phyloP scores from a whole-genome alignment of 2,329 filamentous ascomycete genomes.

The Incumbomyces delicatus region DNA sequence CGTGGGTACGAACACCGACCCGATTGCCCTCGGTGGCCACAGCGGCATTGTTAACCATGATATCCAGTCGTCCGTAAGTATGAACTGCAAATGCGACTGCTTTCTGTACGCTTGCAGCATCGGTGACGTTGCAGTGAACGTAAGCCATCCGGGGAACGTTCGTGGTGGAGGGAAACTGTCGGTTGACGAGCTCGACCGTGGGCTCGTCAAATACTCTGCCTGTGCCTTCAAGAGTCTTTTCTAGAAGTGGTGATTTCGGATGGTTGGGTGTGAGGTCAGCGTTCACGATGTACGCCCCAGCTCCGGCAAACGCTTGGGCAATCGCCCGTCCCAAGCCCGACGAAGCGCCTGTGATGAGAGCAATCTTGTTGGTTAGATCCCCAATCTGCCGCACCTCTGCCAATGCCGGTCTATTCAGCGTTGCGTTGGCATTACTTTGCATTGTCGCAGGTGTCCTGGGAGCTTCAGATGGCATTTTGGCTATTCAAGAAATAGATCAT shows the following conservation, averaged over 20 bases:
- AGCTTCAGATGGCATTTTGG: background rate
- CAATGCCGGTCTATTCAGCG: constrained; percentile 53
- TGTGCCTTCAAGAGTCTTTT: constrained; percentile 18
- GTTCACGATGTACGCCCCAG: constrained; percentile 35
- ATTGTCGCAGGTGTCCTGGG: constrained; percentile 1
- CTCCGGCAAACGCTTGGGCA: constrained; percentile 29
- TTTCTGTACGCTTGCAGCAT: constrained; percentile 39
- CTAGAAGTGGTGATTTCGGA: constrained; percentile 14
- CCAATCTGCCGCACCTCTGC: constrained; percentile 58
- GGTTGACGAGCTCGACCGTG: constrained; percentile 17
- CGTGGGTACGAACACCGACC: background rate
- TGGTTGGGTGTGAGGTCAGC: constrained; percentile 27
- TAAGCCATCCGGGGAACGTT: constrained; percentile 2
- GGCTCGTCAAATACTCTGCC: constrained; percentile 10
- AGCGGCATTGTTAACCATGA: constrained; percentile 20
- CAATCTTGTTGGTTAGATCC: constrained; percentile 44
- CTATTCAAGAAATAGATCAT: background rate
- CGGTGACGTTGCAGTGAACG: constrained; percentile 15
- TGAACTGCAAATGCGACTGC: constrained; percentile 77
- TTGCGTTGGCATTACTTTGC: background rate
- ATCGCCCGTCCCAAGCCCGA: constrained; percentile 40
- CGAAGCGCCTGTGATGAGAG: constrained; percentile 38
- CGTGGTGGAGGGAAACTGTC: constrained; percentile 8
- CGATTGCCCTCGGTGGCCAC: background rate
- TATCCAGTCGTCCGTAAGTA: constrained; percentile 51